A percentile compares a stretch with the other conserved stretches of the same genome.
Evolutionary conservation across 2,329 filamentous ascomycete genomes (phyloP).

Genomic region (Sphaerulina vaccinii): DNA sequence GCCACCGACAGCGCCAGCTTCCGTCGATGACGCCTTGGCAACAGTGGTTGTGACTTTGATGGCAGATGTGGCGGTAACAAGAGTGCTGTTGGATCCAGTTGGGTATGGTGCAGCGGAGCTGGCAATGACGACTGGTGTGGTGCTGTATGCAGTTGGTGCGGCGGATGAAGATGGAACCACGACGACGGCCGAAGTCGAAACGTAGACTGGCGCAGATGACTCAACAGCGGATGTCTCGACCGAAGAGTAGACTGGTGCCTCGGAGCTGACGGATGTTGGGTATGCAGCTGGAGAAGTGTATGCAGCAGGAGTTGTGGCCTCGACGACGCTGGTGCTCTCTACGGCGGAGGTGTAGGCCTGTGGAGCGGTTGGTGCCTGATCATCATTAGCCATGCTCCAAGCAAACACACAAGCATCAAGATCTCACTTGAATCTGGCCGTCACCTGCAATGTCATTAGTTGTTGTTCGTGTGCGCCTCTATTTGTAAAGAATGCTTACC

Average conservation of each 20-base stretch:
- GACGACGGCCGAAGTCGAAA: not conserved
- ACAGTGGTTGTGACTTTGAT: conserved; percentile 14
- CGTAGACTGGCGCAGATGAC: conserved; percentile 12
- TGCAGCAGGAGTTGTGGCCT: conserved; percentile 2
- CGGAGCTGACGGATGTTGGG: conserved; percentile 10
- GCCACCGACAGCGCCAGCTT: conserved; percentile 15
- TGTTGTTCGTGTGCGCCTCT: not conserved
- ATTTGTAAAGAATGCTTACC: not conserved
- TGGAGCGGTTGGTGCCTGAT: conserved; percentile 18
- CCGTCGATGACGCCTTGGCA: conserved; percentile 14
- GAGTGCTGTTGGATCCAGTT: conserved; percentile 19
- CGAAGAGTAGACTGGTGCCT: conserved; percentile 15
- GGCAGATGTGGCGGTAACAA: conserved; percentile 16
- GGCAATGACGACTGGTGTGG: conserved; percentile 5
- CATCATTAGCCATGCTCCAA: not conserved
- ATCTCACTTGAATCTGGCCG: conserved; percentile 22
- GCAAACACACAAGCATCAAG: not conserved
- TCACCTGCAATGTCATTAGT: conserved; percentile 16
- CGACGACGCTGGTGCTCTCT: conserved; percentile 6
- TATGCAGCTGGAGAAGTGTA: conserved; percentile 14
- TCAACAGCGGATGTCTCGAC: conserved; percentile 8
- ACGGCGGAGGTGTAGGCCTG: conserved; percentile 8
- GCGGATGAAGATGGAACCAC: conserved; percentile 14
- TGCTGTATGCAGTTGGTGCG: conserved; percentile 9
- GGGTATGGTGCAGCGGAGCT: conserved; percentile 22